Base-by-base conservation (phyloP, 108 stramenopile species). In the Cyclotella distinguenda region DNA sequence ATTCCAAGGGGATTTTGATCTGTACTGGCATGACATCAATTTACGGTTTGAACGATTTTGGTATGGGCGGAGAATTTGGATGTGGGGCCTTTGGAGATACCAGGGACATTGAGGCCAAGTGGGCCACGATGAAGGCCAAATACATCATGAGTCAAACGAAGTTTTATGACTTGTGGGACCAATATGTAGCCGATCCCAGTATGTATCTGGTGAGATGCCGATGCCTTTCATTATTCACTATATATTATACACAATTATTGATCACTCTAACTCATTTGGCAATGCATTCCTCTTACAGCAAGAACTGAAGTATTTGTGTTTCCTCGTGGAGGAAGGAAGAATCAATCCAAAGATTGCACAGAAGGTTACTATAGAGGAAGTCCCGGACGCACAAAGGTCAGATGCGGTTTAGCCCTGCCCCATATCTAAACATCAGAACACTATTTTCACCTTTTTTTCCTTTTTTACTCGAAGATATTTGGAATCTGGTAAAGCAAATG, bases 271-370 rank as follows among this genome's bases (percentile, higher is more conserved):
- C 46, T 19, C 11, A 23, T 45, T 18, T 48, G 21, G 21, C 25
- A 3, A 48, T 19, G 18, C n/a, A n/a, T n/a, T n/a, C n/a, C n/a
- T n/a, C n/a, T n/a, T n/a, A 6, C 45, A 81, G 54, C 68, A 67
- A 35, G 76, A 86, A 34, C 32, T 86, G n/a, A 66, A 74, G 38
- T 66, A 78, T 26, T 55, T 86, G 0, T 78, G 82, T 34, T 74
- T 78, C 21, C 60, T 83, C 22, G 51, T 86, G 39, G 56, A 77
- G 36, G 64, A 65, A 9, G 51, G 68, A 10, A 44, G 74, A 35
- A 72, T 86, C 31, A 81, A 79, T 33, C 82, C 85, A 4, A 59
- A 81, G 50, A 83, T 83, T 72, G 73, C 77, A 43, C 68, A 83
- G 32, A 64, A 73, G 15, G 64, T 86, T 30, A 40, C 63, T 10